A percentile compares a stretch with the other conserved stretches of the same genome.
These are phyloP conservation scores for Murraya koenigii DNA, from an alignment of 345 rosid species.

Conservation along the genomic window DNA sequence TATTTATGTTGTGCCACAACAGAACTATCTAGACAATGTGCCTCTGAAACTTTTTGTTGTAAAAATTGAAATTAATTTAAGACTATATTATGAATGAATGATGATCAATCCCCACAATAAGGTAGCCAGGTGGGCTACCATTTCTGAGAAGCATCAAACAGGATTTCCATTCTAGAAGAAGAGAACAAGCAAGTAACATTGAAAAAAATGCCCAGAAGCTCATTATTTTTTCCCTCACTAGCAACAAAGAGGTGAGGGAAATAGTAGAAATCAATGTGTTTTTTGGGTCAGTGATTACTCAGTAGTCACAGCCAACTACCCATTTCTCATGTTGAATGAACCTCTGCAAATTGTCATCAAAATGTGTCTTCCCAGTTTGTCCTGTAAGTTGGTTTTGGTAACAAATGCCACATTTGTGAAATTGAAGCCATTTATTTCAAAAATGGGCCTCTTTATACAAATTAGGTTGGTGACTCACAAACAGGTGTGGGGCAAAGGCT, in stretches of 20 bases:
- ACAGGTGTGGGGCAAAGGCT: neutral
- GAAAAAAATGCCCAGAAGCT: neutral
- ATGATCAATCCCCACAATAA: neutral
- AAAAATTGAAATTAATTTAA: too few species aligned
- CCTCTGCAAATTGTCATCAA: neutral
- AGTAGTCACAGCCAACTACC: constrained; percentile 8
- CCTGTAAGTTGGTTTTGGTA: constrained; percentile 1
- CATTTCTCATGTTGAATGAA: neutral
- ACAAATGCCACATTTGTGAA: neutral
- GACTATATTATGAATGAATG: too few species aligned
- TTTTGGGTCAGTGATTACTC: neutral
- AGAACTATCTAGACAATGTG: neutral
- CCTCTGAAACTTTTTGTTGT: too few species aligned
- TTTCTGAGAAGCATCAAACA: constrained; percentile 4
- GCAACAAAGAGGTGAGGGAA: neutral
- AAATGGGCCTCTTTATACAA: neutral
- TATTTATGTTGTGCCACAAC: neutral
- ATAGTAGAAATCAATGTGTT: neutral
- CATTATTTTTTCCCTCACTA: neutral
- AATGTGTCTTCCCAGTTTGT: neutral
- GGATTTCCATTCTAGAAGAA: constrained; percentile 8
- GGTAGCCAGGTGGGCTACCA: constrained; percentile 1
- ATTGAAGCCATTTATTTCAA: neutral
- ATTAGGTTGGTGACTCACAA: neutral
- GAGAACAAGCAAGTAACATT: neutral